Percentiles rank a stretch among this genome's conserved stretches.
Conservation (phyloP, 1,284 basidiomycete genomes). For the Malassezia obtusa region DNA sequence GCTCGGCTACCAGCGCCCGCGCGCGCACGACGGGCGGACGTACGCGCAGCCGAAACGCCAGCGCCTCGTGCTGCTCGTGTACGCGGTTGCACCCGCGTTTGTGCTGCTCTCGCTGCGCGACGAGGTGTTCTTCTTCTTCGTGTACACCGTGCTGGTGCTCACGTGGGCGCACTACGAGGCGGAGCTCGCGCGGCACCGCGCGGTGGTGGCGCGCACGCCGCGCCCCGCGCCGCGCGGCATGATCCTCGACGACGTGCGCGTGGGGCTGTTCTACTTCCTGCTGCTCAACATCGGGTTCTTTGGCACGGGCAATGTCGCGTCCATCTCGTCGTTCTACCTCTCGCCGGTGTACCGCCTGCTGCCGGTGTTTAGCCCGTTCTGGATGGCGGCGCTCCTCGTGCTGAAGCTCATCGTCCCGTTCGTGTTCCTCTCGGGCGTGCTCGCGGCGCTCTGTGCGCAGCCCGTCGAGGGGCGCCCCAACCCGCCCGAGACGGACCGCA, state of each 20-base stretch:
- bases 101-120: conserved; percentile 71
- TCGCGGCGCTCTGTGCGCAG: conserved; percentile 22
- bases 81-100: conserved; percentile 65
- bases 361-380: conserved; percentile 74
- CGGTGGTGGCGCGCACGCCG: neutral
- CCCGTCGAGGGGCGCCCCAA: conserved; percentile 5
- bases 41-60: conserved; percentile 32
- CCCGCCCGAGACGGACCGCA: neutral
- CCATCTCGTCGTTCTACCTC: conserved; percentile 76
- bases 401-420: conserved; percentile 54
- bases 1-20: conserved; percentile 45
- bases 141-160: conserved; percentile 59
- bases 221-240: conserved; percentile 47
- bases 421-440: conserved; percentile 64
- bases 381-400: conserved; percentile 58
- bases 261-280: conserved; percentile 72
- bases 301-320: conserved; percentile 70
- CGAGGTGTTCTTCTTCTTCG: conserved; percentile 69
- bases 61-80: conserved; percentile 40
- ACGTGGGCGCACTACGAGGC: conserved; percentile 64
- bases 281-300: conserved; percentile 82
- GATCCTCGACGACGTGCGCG: conserved; percentile 59
- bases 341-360: conserved; percentile 80
- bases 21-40: conserved; percentile 17
- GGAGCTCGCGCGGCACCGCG: conserved; percentile 15